Evolutionary conservation across 768 basidiomycete genomes (phyloP).

Genomic region (Naganishia vaughanmartiniae): DNA sequence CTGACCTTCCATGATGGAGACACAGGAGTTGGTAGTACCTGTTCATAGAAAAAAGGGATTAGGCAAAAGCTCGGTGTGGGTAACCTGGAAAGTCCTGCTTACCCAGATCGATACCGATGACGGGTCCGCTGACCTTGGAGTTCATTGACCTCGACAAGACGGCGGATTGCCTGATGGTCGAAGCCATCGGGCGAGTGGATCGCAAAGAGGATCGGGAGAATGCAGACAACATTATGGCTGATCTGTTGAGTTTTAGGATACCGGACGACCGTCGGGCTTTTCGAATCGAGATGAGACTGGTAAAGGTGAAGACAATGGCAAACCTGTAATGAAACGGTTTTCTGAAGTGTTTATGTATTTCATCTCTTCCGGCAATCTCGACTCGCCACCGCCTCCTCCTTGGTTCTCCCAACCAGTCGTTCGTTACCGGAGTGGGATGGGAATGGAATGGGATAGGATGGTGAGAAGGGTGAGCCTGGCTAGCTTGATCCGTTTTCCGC

Average conservation of each 20-base stretch:
- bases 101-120: conserved; percentile 94
- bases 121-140: conserved; percentile 77
- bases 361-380: not conserved
- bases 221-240: conserved; percentile 42
- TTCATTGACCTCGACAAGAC: conserved; percentile 84
- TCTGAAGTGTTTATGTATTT: not conserved
- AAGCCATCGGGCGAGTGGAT: conserved; percentile 30
- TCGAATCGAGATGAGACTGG: not conserved
- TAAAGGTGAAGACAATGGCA: not conserved
- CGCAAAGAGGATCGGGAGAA: conserved; percentile 63
- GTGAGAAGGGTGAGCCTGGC: not conserved
- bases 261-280: conserved; percentile 26
- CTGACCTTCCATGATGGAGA: conserved; percentile 85
- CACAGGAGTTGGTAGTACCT: conserved; percentile 54
- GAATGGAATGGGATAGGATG: not conserved
- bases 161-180: conserved; percentile 39
- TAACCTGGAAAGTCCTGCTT: not conserved
- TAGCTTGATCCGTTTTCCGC: not conserved
- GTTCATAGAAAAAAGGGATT: not conserved
- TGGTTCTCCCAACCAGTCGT: not conserved
- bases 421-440: not conserved
- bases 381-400: not conserved
- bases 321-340: not conserved
- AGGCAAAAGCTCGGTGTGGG: not conserved
- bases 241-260: conserved; percentile 13